Evolutionary conservation across 2,329 filamentous ascomycete species (phyloP).

Genomic region (Penicillium sp.): DNA sequence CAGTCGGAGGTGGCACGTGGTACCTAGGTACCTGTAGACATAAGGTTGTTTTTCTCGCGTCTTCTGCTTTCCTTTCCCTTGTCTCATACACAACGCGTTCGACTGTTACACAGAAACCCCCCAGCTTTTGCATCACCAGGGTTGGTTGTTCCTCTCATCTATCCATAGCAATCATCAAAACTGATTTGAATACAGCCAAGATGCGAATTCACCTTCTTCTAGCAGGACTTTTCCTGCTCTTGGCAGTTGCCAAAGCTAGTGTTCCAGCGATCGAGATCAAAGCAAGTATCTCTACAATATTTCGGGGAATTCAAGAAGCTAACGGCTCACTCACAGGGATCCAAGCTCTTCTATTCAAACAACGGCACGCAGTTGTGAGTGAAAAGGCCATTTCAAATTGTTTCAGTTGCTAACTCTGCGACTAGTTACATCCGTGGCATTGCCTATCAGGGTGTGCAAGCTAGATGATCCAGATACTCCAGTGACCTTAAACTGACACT

Average conservation of each 20-base stretch:
- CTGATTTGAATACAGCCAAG: not conserved
- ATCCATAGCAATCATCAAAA: not conserved
- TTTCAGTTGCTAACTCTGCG: not conserved
- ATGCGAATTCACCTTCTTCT: not conserved
- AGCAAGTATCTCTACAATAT: not conserved
- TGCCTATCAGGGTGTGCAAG: constrained; percentile 6
- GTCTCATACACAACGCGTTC: not conserved
- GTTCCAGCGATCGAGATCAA: constrained; percentile 9
- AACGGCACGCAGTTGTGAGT: constrained; percentile 10
- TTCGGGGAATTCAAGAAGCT: not conserved
- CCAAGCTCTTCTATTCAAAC: constrained; percentile 8
- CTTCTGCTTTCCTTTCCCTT: not conserved
- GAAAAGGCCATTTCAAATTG: too few relatives aligned
- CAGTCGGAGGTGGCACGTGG: not conserved
- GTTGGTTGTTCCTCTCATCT: not conserved
- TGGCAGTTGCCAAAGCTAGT: not conserved
- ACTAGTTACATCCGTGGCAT: constrained; percentile 9
- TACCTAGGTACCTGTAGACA: not conserved
- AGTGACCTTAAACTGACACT: not conserved
- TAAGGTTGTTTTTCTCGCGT: not conserved
- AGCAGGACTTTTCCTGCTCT: not conserved
- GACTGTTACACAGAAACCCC: not conserved
- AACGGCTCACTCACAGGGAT: not conserved
- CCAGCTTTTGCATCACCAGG: too few relatives aligned
- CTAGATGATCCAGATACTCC: not conserved